These are phyloP conservation scores for Epithemia pelagica DNA, from an alignment of 108 stramenopile genomes.

Conservation along the genomic window DNA sequence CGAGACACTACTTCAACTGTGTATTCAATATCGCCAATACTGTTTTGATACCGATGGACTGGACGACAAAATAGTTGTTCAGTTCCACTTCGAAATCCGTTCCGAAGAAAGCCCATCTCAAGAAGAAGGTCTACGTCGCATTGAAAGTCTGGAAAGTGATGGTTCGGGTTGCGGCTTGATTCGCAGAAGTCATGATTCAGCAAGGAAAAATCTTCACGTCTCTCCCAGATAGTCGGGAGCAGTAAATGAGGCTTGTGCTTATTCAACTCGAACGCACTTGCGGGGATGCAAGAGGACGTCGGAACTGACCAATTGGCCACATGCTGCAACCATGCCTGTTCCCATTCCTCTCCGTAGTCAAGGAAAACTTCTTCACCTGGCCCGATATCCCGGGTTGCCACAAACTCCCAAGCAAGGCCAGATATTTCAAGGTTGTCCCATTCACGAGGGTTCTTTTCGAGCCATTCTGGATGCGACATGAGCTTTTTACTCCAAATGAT, in stretches of 20 bases:
- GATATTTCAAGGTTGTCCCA: constrained; percentile 39
- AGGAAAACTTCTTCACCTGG: constrained; percentile 67
- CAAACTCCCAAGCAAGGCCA: constrained; percentile 43
- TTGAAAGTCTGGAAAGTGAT: too few relatives aligned
- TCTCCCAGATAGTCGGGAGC: too few relatives aligned
- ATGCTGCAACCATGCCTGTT: constrained; percentile 56
- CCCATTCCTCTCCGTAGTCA: constrained; percentile 68
- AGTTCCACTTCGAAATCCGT: constrained; percentile 6
- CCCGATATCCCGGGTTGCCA: constrained; percentile 43
- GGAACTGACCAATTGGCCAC: constrained; percentile 28
- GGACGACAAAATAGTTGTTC: constrained; percentile 5
- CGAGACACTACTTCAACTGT: not conserved
- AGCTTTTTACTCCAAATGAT: constrained; percentile 49
- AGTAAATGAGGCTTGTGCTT: too few relatives aligned
- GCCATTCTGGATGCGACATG: constrained; percentile 54
- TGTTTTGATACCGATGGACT: not conserved
- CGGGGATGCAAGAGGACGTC: too few relatives aligned
- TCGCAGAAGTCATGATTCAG: not conserved
- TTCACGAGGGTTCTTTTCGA: constrained; percentile 40
- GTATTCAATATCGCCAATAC: not conserved
- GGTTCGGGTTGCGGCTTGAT: constrained; percentile 3
- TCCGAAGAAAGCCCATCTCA: too few relatives aligned
- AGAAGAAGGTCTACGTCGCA: too few relatives aligned
- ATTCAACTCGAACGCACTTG: constrained; percentile 14
- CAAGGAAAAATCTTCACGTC: too few relatives aligned